Conservation (phyloP, 352 stramenopile species). For the Elongisporangium undulatum region DNA sequence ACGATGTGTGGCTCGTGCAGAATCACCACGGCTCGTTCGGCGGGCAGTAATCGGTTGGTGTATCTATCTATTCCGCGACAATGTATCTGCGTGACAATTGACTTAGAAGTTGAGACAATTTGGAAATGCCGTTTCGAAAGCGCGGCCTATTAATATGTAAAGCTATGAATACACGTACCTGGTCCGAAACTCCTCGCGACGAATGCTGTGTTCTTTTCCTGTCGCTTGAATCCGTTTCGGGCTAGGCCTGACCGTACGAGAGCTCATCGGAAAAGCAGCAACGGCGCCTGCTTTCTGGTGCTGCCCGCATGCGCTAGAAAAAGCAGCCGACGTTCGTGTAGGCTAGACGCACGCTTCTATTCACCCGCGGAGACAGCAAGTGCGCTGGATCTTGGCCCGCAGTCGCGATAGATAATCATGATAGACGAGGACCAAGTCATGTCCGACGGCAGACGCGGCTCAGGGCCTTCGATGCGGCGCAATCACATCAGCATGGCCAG, state of each 20-base stretch:
- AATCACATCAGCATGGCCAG: conserved; percentile 2
- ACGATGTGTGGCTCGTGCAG: conserved; percentile 90
- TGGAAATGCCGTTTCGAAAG: too few relatives aligned
- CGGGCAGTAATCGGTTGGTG: not conserved
- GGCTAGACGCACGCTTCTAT: not conserved
- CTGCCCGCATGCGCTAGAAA: not conserved
- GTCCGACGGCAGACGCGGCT: not conserved
- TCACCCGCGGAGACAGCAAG: not conserved
- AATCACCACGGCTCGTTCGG: conserved; percentile 55
- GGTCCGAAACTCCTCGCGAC: not conserved
- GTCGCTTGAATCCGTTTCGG: not conserved
- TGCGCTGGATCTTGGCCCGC: too few relatives aligned
- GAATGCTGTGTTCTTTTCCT: not conserved
- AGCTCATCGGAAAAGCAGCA: not conserved
- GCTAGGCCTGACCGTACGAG: not conserved
- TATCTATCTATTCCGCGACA: not conserved
- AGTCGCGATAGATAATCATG: not conserved
- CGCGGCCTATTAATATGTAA: not conserved
- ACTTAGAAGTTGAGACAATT: not conserved
- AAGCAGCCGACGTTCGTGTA: not conserved
- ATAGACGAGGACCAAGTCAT: not conserved
- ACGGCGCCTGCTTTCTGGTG: not conserved
- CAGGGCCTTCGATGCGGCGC: not conserved
- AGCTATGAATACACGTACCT: not conserved
- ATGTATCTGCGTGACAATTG: not conserved